phyloP scores from a whole-genome alignment of 306 rosid species.

The Senna tora region DNA sequence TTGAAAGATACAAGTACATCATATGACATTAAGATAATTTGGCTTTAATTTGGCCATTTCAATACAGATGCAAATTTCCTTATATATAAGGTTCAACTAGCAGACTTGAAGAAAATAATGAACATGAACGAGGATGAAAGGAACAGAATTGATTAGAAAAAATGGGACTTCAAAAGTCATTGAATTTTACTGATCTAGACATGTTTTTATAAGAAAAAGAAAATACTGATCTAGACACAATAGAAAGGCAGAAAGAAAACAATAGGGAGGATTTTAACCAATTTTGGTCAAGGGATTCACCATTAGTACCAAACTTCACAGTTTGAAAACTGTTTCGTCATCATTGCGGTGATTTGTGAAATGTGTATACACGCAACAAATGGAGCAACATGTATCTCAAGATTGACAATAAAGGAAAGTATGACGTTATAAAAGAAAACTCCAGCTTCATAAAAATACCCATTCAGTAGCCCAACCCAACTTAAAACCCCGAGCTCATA shows the following conservation, averaged over 20 bases:
- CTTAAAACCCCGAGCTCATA: not conserved
- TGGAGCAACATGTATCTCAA: constrained; percentile 10
- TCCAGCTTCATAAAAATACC: constrained; percentile 19
- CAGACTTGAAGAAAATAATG: constrained; percentile 12
- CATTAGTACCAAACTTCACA: not conserved
- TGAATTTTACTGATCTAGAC: constrained; percentile 17
- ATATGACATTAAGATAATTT: constrained; percentile 8
- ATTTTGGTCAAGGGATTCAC: not conserved
- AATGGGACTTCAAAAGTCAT: not conserved
- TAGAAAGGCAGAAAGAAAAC: not conserved
- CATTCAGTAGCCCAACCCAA: not conserved
- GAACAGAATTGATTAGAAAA: not conserved
- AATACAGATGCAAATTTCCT: constrained; percentile 7
- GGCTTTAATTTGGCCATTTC: not conserved
- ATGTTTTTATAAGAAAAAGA: not conserved
- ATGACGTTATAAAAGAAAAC: constrained; percentile 9
- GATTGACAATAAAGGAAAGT: not conserved
- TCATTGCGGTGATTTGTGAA: not conserved
- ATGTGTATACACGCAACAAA: constrained; percentile 1
- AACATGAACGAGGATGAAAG: constrained; percentile 6
- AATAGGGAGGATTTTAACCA: not conserved
- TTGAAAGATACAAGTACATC: constrained; percentile 2
- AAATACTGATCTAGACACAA: not conserved
- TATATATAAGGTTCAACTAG: constrained; percentile 18
- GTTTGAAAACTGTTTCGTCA: constrained; percentile 14